Percentiles rank a stretch among this genome's conserved stretches.
Evolutionary conservation across 2,329 filamentous ascomycete genomes (phyloP).

Genomic region (Alternaria sp.): DNA sequence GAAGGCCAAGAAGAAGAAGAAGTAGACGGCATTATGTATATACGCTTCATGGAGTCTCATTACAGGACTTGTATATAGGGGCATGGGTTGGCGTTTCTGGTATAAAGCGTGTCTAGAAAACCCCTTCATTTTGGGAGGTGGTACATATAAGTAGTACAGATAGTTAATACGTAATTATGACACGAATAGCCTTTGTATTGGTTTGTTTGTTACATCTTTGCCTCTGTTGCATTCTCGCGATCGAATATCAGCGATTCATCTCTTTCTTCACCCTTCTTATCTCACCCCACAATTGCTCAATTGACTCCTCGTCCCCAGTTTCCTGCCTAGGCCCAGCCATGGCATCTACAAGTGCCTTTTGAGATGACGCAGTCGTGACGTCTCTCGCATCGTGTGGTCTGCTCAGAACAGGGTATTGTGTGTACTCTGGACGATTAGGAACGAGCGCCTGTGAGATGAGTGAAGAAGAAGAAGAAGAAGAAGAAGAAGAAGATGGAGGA

Average conservation of each 20-base stretch:
- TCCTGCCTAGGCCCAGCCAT: neutral
- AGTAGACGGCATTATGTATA: neutral
- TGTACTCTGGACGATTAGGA: neutral
- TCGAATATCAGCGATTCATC: neutral
- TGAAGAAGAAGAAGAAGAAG: neutral
- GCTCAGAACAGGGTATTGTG: neutral
- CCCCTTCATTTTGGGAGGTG: neutral
- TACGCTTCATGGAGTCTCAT: neutral
- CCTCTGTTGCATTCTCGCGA: neutral
- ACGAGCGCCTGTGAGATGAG: neutral
- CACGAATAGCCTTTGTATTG: neutral
- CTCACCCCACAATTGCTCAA: neutral
- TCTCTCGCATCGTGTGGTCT: neutral
- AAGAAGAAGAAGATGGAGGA: neutral
- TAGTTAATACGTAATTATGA: conserved; percentile 1
- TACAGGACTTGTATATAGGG: neutral
- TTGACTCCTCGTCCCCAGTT: neutral
- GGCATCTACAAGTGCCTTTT: neutral
- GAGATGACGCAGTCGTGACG: neutral
- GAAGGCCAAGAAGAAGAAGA: neutral
- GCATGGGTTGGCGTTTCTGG: neutral
- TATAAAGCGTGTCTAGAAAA: neutral
- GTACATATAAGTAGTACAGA: neutral
- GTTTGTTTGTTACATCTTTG: neutral
- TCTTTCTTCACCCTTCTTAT: neutral